Conservation (phyloP, 257 asterid genomes). For the Solanum neorickii region DNA sequence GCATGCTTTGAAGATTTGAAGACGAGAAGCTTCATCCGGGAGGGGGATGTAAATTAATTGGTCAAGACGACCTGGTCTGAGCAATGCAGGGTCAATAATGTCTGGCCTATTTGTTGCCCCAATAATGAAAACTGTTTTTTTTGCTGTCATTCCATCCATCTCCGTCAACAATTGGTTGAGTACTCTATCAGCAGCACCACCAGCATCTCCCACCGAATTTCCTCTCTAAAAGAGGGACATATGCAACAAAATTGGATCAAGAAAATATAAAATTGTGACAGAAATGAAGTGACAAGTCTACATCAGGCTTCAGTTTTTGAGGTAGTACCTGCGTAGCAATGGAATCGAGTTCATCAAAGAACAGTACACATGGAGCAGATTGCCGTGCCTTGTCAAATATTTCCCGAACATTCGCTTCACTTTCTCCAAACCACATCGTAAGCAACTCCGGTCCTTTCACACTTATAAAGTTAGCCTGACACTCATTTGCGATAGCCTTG, state of each 20-base stretch:
- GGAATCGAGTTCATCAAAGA: constrained; percentile 84
- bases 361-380: constrained; percentile 90
- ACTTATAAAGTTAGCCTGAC: constrained; percentile 89
- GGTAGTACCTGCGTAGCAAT: constrained; percentile 79
- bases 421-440: constrained; percentile 98
- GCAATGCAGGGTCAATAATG: constrained; percentile 77
- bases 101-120: constrained; percentile 95
- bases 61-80: constrained; percentile 87
- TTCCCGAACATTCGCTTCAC: constrained; percentile 91
- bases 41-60: constrained; percentile 84
- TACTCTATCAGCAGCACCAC: constrained; percentile 93
- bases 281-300: neutral
- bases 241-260: neutral
- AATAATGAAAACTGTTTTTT: constrained; percentile 84
- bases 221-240: constrained; percentile 44
- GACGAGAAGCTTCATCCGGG: constrained; percentile 80
- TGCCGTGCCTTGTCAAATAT: constrained; percentile 87
- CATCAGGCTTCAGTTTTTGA: neutral
- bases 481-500: constrained; percentile 90
- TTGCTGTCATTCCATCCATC: constrained; percentile 92
- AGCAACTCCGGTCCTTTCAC: constrained; percentile 89
- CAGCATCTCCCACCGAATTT: constrained; percentile 73
- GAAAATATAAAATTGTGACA: neutral
- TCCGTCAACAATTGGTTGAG: constrained; percentile 84
- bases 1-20: constrained; percentile 71